These are phyloP conservation scores for Dicorynia guianensis DNA, from an alignment of 306 rosid species.

Conservation along the genomic window DNA sequence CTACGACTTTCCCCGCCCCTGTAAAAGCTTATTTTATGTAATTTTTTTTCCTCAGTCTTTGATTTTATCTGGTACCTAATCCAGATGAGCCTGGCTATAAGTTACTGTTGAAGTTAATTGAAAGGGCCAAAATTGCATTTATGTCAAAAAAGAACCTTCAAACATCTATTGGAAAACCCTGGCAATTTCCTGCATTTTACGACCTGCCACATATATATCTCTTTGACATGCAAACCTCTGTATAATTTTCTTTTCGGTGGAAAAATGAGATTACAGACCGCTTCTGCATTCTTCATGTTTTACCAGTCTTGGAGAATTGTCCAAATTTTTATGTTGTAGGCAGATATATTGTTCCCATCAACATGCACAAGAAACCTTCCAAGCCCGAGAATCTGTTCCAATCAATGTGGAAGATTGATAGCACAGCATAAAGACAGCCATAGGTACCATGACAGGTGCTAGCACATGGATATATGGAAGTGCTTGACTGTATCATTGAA, in stretches of 20 bases:
- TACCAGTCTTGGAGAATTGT: neutral
- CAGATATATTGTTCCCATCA: slow-evolving; percentile 36
- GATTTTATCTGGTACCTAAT: neutral
- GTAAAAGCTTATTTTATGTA: neutral
- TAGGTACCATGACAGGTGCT: slow-evolving; percentile 65
- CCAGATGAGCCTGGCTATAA: slow-evolving; percentile 49
- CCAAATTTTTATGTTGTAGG: slow-evolving; percentile 19
- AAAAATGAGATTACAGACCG: neutral
- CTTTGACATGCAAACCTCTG: neutral
- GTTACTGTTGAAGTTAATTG: slow-evolving; percentile 38
- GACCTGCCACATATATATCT: too few relatives aligned
- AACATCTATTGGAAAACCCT: slow-evolving; percentile 14
- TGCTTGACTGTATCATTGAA: neutral
- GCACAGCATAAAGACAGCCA: slow-evolving; percentile 41
- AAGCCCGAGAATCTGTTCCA: slow-evolving; percentile 39
- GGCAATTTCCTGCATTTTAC: neutral
- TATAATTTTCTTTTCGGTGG: slow-evolving; percentile 26
- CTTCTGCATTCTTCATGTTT: neutral
- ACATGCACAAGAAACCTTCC: slow-evolving; percentile 34
- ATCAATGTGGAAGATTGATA: slow-evolving; percentile 45
- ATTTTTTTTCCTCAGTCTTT: neutral
- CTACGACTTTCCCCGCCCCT: neutral
- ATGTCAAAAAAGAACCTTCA: too few relatives aligned
- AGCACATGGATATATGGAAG: neutral
- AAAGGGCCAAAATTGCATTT: too few relatives aligned